Base-by-base conservation (phyloP, 2,329 filamentous ascomycete genomes). In the Stromatinia cepivora region DNA sequence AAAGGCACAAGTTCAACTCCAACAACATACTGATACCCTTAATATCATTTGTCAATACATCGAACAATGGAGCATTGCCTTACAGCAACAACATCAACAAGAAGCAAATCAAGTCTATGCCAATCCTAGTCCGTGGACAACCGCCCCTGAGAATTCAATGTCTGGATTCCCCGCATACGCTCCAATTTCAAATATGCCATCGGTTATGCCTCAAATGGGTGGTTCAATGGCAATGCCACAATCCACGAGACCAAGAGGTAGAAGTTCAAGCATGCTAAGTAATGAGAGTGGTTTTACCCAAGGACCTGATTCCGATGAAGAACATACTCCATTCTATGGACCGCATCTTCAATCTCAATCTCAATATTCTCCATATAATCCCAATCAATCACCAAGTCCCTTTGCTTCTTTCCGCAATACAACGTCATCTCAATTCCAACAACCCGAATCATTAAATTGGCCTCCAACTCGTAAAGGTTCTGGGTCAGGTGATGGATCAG, bases 271-370 rank as follows among this genome's bases (percentile, higher is more conserved):
- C 69, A 90, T 90, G 88, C 84, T 90, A 3, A 89, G 87, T 75
- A 85, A 89, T 74, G 81, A 90, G 4, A 89, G 87, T n/a, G 87
- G 87, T 28, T 88, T 90, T 74, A 90, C 88, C 10, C 86, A 89
- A 79, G 87, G 84, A 22, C 88, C 85, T 73, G 82, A 81, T 39
- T 63, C 46, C 61, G 86, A 69, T 28, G 67, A 64, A 28, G 46
- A 63, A 20, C 48, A 39, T 9, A n/a, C 13, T n/a, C 48, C 13
- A n/a, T 65, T 46, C 31, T 65, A 65, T 48, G 58, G 57, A 17
- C 59, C 67, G 17, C 59, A 69, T 39, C 8, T 39, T 45, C 66
- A 65, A 54, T 39, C 67, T 31, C 67, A 48, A 56, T 17, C 28
- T 20, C 59, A 69, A 45, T 67, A 67, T 31, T 34, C 45, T 13